phyloP scores from a whole-genome alignment of 805 yeast genomes.

The Candida orba region DNA sequence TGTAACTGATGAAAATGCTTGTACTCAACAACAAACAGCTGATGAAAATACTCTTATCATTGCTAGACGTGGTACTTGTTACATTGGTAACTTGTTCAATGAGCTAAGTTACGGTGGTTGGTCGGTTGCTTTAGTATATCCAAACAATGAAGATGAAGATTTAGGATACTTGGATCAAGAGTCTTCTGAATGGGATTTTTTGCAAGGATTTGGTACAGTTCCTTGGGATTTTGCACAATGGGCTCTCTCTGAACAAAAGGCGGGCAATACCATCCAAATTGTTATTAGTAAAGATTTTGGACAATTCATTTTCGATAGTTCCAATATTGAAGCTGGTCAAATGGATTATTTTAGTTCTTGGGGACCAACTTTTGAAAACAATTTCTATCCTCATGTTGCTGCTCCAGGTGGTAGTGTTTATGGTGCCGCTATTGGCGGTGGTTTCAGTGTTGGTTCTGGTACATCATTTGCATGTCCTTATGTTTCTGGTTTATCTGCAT shows the following conservation, averaged over 20 bases:
- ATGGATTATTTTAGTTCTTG: constrained; percentile 10
- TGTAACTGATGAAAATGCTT: constrained; percentile 4
- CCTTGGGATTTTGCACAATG: constrained; percentile 10
- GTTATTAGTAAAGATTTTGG: neutral
- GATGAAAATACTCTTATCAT: constrained; percentile 3
- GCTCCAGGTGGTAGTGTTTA: constrained; percentile 17
- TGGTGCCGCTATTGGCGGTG: constrained; percentile 9
- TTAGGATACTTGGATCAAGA: neutral
- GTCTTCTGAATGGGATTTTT: neutral
- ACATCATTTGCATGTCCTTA: constrained; percentile 15
- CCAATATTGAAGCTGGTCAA: constrained; percentile 8
- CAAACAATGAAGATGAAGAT: neutral
- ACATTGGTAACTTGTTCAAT: neutral
- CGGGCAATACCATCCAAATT: constrained; percentile 6
- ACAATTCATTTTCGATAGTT: neutral
- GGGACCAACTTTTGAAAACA: constrained; percentile 16
- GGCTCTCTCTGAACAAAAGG: constrained; percentile 3
- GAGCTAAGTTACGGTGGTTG: neutral
- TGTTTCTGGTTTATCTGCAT: constrained; percentile 13
- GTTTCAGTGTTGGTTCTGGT: constrained; percentile 9
- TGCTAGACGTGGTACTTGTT: constrained; percentile 5
- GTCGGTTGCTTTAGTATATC: neutral
- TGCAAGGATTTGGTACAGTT: constrained; percentile 4
- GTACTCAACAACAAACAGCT: neutral
- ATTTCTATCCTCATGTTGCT: constrained; percentile 12